A percentile compares a stretch with the other conserved stretches of the same genome.
Conservation (phyloP, 352 stramenopile genomes). For the Nothophytophthora sp. region DNA sequence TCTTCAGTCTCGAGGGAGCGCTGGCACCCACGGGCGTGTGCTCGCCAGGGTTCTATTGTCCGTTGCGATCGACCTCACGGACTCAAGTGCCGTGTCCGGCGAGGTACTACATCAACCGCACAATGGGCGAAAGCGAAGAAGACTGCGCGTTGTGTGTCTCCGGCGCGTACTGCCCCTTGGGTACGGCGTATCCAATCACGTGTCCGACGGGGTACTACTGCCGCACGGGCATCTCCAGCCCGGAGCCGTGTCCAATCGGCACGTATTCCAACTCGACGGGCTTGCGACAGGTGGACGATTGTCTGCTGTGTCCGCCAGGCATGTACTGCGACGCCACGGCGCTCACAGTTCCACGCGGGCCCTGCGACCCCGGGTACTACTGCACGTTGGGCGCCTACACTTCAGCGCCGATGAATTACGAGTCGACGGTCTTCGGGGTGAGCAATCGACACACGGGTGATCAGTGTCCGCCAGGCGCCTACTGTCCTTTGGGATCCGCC, state of each 20-base stretch:
- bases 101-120: slow-evolving; percentile 75
- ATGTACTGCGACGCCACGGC: slow-evolving; percentile 91
- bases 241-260: slow-evolving; percentile 89
- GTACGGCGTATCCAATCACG: slow-evolving; percentile 52
- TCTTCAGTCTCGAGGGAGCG: slow-evolving; percentile 64
- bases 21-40: slow-evolving; percentile 62
- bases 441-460: slow-evolving; percentile 65
- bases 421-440: slow-evolving; percentile 65
- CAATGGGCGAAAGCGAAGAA: slow-evolving; percentile 57
- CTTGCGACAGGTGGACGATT: slow-evolving; percentile 84
- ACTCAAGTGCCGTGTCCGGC: slow-evolving; percentile 80
- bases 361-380: slow-evolving; percentile 92
- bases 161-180: slow-evolving; percentile 67
- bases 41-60: slow-evolving; percentile 86
- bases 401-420: slow-evolving; percentile 85
- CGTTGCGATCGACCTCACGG: slow-evolving; percentile 56
- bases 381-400: slow-evolving; percentile 90
- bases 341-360: slow-evolving; percentile 68
- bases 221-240: slow-evolving; percentile 68
- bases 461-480: slow-evolving; percentile 67
- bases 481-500: slow-evolving; percentile 70
- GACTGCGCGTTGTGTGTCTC: slow-evolving; percentile 77
- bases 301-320: slow-evolving; percentile 83
- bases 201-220: slow-evolving; percentile 90
- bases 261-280: slow-evolving; percentile 86